Evolutionary conservation across 352 stramenopile genomes (phyloP).

Genomic region (Phytophthora hibernalis): DNA sequence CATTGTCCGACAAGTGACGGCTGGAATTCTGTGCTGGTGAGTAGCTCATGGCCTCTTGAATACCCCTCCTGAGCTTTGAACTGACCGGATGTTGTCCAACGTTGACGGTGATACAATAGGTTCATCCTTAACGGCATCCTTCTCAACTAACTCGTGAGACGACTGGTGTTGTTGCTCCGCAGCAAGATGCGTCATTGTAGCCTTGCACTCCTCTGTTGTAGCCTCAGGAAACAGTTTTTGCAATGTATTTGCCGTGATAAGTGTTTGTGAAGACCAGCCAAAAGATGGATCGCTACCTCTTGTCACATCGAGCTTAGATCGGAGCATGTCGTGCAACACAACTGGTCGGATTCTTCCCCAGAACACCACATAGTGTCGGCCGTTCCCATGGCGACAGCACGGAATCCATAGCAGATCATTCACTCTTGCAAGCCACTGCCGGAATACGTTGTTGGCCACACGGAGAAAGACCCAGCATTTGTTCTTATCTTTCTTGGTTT

Average conservation of each 20-base stretch:
- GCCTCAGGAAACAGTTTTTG: conserved; percentile 31
- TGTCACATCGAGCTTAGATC: conserved; percentile 9
- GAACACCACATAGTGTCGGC: conserved; percentile 24
- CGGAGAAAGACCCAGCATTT: conserved; percentile 42
- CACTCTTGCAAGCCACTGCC: conserved; percentile 28
- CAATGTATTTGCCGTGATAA: conserved; percentile 20
- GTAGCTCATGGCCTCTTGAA: conserved; percentile 1
- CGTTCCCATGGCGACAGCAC: conserved; percentile 15
- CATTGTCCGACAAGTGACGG: background rate
- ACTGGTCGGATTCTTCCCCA: conserved; percentile 33
- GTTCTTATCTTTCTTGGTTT: conserved; percentile 40
- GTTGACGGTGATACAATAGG: background rate
- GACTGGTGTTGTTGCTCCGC: conserved; percentile 18
- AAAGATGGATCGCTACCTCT: conserved; percentile 3
- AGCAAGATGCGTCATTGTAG: conserved; percentile 31
- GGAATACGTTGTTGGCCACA: conserved; percentile 34
- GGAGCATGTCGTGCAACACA: conserved; percentile 25
- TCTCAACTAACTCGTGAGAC: conserved; percentile 14
- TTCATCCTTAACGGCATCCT: background rate
- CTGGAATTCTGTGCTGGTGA: conserved; percentile 5
- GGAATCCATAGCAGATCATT: conserved; percentile 28
- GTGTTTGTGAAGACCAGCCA: conserved; percentile 24
- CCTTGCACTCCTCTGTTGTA: conserved; percentile 19
- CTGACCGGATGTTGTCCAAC: background rate
- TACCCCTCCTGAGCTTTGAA: conserved; percentile 13